Percentiles rank a stretch among this genome's conserved stretches.
phyloP scores from a whole-genome alignment of 768 basidiomycete species.

The Lyophyllum atratum region DNA sequence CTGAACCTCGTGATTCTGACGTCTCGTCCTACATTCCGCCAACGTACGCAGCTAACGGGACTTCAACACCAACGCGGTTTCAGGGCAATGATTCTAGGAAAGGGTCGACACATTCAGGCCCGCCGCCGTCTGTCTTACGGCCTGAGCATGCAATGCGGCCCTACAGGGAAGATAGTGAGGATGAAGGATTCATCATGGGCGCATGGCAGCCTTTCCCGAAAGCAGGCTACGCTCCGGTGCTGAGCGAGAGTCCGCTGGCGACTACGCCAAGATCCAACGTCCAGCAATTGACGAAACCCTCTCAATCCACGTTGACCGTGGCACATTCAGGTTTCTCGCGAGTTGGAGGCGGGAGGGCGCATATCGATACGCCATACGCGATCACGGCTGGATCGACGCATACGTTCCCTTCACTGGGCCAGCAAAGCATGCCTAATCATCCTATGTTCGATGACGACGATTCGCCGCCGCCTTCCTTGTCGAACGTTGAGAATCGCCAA shows the following conservation, averaged over 20 bases:
- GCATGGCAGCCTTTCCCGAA: conserved; percentile 85
- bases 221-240: conserved; percentile 47
- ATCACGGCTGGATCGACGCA: conserved; percentile 64
- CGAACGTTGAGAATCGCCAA: conserved; percentile 44
- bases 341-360: conserved; percentile 85
- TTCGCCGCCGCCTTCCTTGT: conserved; percentile 53
- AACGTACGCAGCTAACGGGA: conserved; percentile 29
- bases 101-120: conserved; percentile 55
- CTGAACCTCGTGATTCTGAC: conserved; percentile 39
- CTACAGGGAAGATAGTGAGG: conserved; percentile 78
- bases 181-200: conserved; percentile 89
- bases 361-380: conserved; percentile 84
- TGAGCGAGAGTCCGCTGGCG: conserved; percentile 32
- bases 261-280: conserved; percentile 9
- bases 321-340: conserved; percentile 73
- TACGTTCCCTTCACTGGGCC: conserved; percentile 67
- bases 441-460: conserved; percentile 33
- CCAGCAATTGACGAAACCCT: conserved; percentile 16
- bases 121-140: conserved; percentile 70
- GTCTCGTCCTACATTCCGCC: conserved; percentile 55
- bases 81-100: conserved; percentile 41
- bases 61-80: conserved; percentile 36
- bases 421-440: conserved; percentile 30
- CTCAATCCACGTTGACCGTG: conserved; percentile 20
- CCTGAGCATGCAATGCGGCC: conserved; percentile 80